Conservation (phyloP, 1,284 basidiomycete genomes). For the Erythrobasidium hasegawianum region DNA sequence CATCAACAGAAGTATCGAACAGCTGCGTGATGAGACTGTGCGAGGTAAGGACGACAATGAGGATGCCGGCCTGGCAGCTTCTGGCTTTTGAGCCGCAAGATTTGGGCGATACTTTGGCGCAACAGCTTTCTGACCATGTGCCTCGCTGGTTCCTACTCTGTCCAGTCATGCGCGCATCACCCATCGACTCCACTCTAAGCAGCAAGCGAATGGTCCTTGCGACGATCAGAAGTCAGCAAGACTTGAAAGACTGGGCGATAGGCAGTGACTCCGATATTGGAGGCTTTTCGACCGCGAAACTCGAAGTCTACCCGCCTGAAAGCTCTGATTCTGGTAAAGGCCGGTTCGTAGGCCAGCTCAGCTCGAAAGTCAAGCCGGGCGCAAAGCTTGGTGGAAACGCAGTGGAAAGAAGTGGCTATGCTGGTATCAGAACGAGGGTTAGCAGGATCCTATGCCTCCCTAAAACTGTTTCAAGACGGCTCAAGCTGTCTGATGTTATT, state of each 20-base stretch:
- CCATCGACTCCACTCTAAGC: conserved; percentile 12
- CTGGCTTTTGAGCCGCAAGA: no score
- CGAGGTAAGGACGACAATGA: conserved; percentile 16
- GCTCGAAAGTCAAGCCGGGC: conserved; percentile 60
- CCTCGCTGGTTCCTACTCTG: no score
- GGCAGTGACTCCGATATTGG: conserved; percentile 83
- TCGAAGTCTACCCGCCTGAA: conserved; percentile 54
- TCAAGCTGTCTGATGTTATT: neutral
- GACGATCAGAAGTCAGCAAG: conserved; percentile 59
- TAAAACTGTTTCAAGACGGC: neutral
- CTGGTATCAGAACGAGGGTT: conserved; percentile 76
- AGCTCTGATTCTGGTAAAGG: conserved; percentile 37
- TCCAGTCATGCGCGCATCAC: conserved; percentile 36
- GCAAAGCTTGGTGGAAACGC: conserved; percentile 53
- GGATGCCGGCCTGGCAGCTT: neutral
- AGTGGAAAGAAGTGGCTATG: conserved; percentile 63
- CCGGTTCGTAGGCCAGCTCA: conserved; percentile 71
- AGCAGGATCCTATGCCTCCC: conserved; percentile 21
- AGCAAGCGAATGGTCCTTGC: conserved; percentile 17
- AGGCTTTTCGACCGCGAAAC: conserved; percentile 66
- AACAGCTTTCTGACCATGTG: neutral
- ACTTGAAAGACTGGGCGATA: conserved; percentile 62
- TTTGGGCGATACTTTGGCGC: neutral
- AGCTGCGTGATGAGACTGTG: conserved; percentile 33
- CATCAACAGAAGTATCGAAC: conserved; percentile 32